A percentile compares a stretch with the other conserved stretches of the same genome.
These are phyloP conservation scores for Rhizophagus prolifer DNA, from an alignment of 192 early-diverging fungal genomes.

Conservation along the genomic window DNA sequence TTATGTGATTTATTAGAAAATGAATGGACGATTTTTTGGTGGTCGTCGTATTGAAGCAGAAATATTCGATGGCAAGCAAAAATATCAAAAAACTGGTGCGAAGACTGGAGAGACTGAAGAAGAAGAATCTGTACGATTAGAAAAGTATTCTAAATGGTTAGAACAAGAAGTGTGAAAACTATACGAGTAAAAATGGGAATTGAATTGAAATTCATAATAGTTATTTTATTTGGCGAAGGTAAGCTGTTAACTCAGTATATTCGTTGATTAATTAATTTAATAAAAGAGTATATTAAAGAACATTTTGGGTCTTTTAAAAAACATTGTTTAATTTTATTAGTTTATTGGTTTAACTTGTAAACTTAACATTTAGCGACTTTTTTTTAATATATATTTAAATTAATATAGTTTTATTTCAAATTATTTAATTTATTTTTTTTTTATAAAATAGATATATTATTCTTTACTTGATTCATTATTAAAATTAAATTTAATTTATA, in stretches of 20 bases:
- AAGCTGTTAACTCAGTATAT: neutral
- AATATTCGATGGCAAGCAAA: constrained; percentile 80
- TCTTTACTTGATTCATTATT: neutral
- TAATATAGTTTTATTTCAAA: neutral
- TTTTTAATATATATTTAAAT: too few species aligned
- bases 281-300: neutral
- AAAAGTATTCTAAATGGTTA: constrained; percentile 88
- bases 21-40: constrained; percentile 91
- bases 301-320: neutral
- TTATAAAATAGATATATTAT: neutral
- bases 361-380: too few species aligned
- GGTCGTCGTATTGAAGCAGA: constrained; percentile 76
- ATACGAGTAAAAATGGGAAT: neutral
- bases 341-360: too few species aligned
- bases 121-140: constrained; percentile 74
- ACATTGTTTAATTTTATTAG: too few species aligned
- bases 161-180: constrained; percentile 50
- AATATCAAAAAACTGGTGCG: constrained; percentile 62
- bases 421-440: neutral
- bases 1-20: constrained; percentile 52
- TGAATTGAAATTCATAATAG: too few species aligned
- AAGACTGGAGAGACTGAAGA: constrained; percentile 65
- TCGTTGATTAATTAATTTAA: neutral
- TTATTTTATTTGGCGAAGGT: neutral
- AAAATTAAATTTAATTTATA: neutral